Evolutionary conservation across 192 early-diverging fungal genomes (phyloP).

Genomic region (Gonapodya sp.): DNA sequence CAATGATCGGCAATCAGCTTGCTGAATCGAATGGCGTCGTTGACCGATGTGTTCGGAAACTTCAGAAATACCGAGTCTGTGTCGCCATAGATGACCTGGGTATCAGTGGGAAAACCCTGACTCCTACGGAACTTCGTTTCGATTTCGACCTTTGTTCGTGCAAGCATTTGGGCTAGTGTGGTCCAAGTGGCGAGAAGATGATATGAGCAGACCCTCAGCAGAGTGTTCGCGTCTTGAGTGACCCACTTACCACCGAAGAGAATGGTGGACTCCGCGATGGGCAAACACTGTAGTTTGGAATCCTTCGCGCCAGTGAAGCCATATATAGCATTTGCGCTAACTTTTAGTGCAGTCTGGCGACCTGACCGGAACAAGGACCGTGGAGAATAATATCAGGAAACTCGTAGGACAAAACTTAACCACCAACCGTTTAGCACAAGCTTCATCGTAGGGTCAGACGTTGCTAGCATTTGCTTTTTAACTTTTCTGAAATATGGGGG

Average conservation of each 20-base stretch:
- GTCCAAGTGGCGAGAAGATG: neutral
- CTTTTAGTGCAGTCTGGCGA: constrained; percentile 3
- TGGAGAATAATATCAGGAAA: neutral
- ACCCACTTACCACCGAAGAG: neutral
- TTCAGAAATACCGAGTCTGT: neutral
- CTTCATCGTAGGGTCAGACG: neutral
- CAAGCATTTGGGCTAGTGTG: neutral
- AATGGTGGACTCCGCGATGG: constrained; percentile 4
- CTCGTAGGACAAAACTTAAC: neutral
- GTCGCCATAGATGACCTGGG: constrained; percentile 3
- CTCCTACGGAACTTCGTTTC: neutral
- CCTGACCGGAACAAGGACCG: neutral
- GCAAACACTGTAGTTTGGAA: neutral
- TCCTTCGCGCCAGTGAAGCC: neutral
- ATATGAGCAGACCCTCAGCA: neutral
- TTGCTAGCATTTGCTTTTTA: neutral
- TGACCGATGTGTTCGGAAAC: neutral
- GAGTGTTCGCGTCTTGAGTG: neutral
- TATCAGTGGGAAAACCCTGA: neutral
- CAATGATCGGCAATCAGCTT: neutral
- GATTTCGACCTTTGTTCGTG: neutral
- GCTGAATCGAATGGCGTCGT: neutral
- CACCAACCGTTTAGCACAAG: neutral
- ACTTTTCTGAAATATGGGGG: constrained; percentile 3
- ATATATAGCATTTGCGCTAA: constrained; percentile 5